Percentiles rank a stretch among this genome's conserved stretches.
Evolutionary conservation across 2,329 filamentous ascomycete genomes (phyloP).

Genomic region (Sphaerulina musiva): DNA sequence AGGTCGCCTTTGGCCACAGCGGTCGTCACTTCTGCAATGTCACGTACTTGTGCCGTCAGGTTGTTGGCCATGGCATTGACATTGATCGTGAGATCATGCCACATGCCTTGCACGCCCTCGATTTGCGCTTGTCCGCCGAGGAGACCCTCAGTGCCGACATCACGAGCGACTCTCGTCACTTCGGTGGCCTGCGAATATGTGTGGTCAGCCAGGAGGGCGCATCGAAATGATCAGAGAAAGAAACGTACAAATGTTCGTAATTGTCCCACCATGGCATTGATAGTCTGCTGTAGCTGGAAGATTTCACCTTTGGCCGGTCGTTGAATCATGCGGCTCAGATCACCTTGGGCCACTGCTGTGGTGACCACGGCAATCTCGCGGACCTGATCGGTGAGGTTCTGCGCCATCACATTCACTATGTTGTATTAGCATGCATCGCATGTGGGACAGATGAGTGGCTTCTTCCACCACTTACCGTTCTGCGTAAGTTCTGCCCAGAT

Average conservation of each 20-base stretch:
- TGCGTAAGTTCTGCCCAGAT: constrained; percentile 93
- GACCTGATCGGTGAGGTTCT: constrained; percentile 95
- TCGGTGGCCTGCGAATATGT: constrained; percentile 44
- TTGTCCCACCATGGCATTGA: constrained; percentile 62
- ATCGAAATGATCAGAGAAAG: no score
- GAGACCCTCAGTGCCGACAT: constrained; percentile 59
- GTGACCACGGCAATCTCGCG: constrained; percentile 96
- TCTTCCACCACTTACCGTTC: constrained; percentile 39
- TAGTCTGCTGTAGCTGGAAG: constrained; percentile 84
- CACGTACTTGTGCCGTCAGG: constrained; percentile 48
- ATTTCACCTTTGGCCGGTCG: constrained; percentile 94
- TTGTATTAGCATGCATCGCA: constrained; percentile 20
- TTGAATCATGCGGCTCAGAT: constrained; percentile 92
- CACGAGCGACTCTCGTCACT: constrained; percentile 58
- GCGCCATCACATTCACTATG: constrained; percentile 91
- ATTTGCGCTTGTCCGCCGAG: constrained; percentile 59
- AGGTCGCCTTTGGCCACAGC: constrained; percentile 48
- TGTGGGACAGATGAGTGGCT: background rate
- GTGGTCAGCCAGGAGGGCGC: no score
- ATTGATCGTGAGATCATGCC: constrained; percentile 56
- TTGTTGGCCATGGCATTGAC: constrained; percentile 51
- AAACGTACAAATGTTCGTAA: constrained; percentile 49
- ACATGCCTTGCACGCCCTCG: constrained; percentile 59
- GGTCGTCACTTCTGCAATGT: constrained; percentile 49
- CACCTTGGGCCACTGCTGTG: constrained; percentile 86